Evolutionary conservation across 2,329 filamentous ascomycete genomes (phyloP).

Genomic region (Pseudogymnoascus sp.): DNA sequence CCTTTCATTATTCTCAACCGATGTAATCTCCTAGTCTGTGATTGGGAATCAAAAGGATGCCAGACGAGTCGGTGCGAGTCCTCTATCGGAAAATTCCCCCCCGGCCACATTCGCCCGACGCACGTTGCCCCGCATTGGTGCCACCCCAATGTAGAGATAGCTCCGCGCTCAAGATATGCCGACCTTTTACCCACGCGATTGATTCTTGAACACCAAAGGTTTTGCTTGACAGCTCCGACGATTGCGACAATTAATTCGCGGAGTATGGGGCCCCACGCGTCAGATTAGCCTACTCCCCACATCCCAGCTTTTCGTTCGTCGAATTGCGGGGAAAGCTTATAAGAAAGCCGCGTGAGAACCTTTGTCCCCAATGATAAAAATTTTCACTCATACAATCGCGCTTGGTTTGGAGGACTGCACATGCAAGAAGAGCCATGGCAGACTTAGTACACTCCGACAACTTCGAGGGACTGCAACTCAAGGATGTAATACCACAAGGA

Average conservation of each 20-base stretch:
- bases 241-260: background rate
- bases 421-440: background rate
- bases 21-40: background rate
- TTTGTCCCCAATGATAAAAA: background rate
- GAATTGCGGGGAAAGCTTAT: slow-evolving; percentile 1
- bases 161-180: background rate
- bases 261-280: background rate
- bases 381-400: background rate
- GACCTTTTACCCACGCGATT: background rate
- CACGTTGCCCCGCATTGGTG: background rate
- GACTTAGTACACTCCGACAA: background rate
- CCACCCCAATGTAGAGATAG: background rate
- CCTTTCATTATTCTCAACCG: background rate
- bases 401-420: background rate
- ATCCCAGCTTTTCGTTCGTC: background rate
- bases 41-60: background rate
- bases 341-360: background rate
- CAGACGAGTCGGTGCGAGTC: background rate
- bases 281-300: background rate
- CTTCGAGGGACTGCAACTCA: slow-evolving; percentile 4
- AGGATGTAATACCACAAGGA: slow-evolving; percentile 1
- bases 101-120: background rate
- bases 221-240: background rate
- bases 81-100: background rate
- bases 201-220: background rate